phyloP scores from a whole-genome alignment of 2,329 filamentous ascomycete genomes.

The Microsporum canis region DNA sequence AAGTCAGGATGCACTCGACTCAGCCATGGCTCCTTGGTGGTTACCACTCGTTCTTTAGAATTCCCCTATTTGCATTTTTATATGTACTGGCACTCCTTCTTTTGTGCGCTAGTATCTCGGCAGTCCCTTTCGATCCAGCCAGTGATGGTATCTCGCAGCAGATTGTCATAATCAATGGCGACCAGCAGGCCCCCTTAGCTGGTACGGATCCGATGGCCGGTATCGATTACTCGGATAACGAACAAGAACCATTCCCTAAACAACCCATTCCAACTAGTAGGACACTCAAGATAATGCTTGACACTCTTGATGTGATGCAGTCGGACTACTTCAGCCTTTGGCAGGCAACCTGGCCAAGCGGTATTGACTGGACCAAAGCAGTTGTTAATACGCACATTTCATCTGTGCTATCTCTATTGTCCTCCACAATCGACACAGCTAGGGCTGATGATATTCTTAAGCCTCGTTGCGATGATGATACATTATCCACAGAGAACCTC shows the following conservation, averaged over 20 bases:
- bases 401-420: constrained; percentile 59
- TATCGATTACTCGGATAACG: constrained; percentile 11
- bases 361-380: constrained; percentile 90
- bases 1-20: background rate
- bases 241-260: constrained; percentile 17
- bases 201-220: background rate
- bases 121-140: background rate
- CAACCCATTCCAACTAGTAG: constrained; percentile 6
- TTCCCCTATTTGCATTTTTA: background rate
- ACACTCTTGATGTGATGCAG: constrained; percentile 65
- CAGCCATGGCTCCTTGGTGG: background rate
- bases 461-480: constrained; percentile 20
- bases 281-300: constrained; percentile 38
- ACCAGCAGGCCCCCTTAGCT: background rate
- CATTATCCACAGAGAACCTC: constrained; percentile 57
- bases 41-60: background rate
- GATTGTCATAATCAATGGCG: background rate
- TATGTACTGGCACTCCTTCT: background rate
- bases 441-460: constrained; percentile 2
- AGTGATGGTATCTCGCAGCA: background rate
- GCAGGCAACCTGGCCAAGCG: constrained; percentile 68
- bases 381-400: constrained; percentile 72
- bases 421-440: constrained; percentile 35
- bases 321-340: constrained; percentile 63
- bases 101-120: background rate